Evolutionary conservation across 2,329 filamentous ascomycete species (phyloP), one percentile per base, ranked within the genome.

Genomic region (Paraconiothyrium sp.): DNA sequence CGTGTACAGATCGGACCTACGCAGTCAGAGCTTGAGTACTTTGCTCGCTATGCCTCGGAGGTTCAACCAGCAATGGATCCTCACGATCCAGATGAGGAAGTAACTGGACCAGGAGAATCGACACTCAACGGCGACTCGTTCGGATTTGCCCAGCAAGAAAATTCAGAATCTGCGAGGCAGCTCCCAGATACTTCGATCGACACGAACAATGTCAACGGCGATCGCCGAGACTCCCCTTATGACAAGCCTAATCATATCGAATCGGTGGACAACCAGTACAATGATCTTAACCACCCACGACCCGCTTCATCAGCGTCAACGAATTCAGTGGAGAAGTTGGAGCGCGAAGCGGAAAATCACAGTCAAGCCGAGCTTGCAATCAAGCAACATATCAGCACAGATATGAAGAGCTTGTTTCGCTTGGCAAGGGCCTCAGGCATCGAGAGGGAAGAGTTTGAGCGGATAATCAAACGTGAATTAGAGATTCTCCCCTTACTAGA

Each of bases 1-100:
- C 75, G 57, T 66, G 78, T 68, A 9, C 75, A 78, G 70, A 66
- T 67, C 62, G 74, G 66, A 61, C 78, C 67, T 32, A 75, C 70
- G 57, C 75, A 79, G 7, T 74, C 84, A 54, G 91, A 94, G 64
- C 87, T 90, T 50, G 88, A 88, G 47, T 94, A 94, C 77, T 94
- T 88, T 76, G 87, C 90, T 20, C 88, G 90, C 73, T 94, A 95
- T 76, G 89, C 91, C 69, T 71, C 73, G n/a, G 83, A 87, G 65
- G 91, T 94, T 9, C 92, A 94, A 74, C 91, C 92, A 2, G 91
- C 91, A 35, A 88, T 94, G 83, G 92, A 94, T 77, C 88, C 88
- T 59, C 89, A 94, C 75, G 91, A 94, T 67, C 91, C 91, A n/a
- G 90, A 93, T 69, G 91, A 93, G 79, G 89, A 81, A 47, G 73